These are phyloP conservation scores for Diaporthe eres DNA, from an alignment of 2,329 filamentous ascomycete species.

Conservation along the genomic window DNA sequence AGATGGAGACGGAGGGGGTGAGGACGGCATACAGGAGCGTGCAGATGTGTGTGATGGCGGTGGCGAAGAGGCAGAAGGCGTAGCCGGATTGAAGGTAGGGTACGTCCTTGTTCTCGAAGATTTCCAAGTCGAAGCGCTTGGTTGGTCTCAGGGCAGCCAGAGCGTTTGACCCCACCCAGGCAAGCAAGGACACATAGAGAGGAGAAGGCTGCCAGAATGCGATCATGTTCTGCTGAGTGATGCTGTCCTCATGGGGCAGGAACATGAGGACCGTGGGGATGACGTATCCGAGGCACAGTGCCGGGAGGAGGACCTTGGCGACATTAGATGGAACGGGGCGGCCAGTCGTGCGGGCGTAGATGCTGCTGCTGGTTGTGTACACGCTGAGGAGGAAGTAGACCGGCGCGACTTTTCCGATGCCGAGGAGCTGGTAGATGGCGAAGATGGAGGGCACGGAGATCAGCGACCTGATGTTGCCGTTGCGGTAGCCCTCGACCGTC, in stretches of 20 bases:
- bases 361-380: background rate
- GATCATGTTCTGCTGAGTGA: conserved; percentile 36
- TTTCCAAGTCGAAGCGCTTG: conserved; percentile 15
- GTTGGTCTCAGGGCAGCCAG: background rate
- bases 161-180: conserved; percentile 26
- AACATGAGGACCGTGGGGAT: conserved; percentile 43
- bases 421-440: background rate
- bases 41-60: background rate
- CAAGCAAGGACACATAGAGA: conserved; percentile 35
- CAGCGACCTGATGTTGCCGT: conserved; percentile 32
- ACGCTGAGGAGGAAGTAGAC: conserved; percentile 35
- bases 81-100: conserved; percentile 5
- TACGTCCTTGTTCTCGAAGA: conserved; percentile 5
- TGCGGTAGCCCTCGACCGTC: conserved; percentile 41
- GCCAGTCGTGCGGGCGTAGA: conserved; percentile 20
- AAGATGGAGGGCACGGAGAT: conserved; percentile 12
- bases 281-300: conserved; percentile 36
- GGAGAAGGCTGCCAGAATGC: conserved; percentile 43
- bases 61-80: conserved; percentile 21
- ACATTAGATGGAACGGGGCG: conserved; percentile 17
- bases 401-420: conserved; percentile 18
- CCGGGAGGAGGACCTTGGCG: conserved; percentile 38
- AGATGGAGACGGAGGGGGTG: background rate
- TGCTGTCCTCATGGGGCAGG: conserved; percentile 10
- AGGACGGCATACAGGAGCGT: background rate